Evolutionary conservation across 306 rosid species (phyloP).

Genomic region (Pyrus betulifolia): DNA sequence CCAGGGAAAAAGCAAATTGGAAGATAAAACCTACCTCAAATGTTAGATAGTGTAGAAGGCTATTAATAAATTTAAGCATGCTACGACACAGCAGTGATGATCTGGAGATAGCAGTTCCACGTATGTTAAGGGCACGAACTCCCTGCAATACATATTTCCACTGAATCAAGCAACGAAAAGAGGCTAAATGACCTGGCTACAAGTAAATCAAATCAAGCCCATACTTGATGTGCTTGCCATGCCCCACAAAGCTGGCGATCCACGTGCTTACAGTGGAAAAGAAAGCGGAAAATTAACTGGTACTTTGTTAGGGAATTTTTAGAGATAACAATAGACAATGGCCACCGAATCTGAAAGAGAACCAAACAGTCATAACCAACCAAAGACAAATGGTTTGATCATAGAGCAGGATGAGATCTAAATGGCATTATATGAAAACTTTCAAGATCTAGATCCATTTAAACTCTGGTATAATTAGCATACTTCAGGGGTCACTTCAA

Average conservation of each 20-base stretch:
- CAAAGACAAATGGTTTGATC: neutral
- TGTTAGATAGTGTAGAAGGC: conserved; percentile 91
- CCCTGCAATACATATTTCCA: conserved; percentile 45
- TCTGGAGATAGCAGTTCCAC: conserved; percentile 82
- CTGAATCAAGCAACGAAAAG: conserved; percentile 10
- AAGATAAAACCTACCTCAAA: conserved; percentile 68
- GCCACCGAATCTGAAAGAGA: conserved; percentile 81
- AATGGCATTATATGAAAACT: neutral
- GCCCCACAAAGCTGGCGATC: conserved; percentile 96
- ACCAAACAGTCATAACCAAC: conserved; percentile 1
- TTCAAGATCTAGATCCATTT: neutral
- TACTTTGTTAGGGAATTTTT: conserved; percentile 75
- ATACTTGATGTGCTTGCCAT: conserved; percentile 97
- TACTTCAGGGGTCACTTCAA: neutral
- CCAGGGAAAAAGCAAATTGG: neutral
- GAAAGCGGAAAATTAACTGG: conserved; percentile 87
- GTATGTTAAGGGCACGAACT: conserved; percentile 69
- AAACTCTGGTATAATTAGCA: neutral
- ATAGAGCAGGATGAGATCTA: neutral
- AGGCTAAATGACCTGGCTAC: conserved; percentile 5
- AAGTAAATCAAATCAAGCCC: conserved; percentile 3
- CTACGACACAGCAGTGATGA: conserved; percentile 93
- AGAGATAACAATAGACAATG: conserved; percentile 84
- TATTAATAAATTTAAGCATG: conserved; percentile 92
- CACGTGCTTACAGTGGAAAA: conserved; percentile 90